Percentiles rank a stretch among this genome's conserved stretches.
Conservation (phyloP, 2,329 filamentous ascomycete genomes). For the Ophiocordyceps camponoti-floridani region DNA sequence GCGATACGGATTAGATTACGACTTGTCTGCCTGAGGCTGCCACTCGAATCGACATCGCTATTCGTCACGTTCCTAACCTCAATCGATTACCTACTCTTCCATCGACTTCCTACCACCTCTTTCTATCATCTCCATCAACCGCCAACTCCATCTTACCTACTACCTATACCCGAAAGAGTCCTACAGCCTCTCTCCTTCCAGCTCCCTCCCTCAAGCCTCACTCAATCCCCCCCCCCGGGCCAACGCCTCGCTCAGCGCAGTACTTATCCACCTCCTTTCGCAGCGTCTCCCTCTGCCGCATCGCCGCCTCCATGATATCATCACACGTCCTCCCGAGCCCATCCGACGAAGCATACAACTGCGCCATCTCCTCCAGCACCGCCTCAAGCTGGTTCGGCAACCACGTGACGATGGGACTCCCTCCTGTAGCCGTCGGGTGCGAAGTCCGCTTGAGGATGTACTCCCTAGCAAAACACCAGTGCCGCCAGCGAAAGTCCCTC, state of each 20-base stretch:
- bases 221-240: too few species aligned
- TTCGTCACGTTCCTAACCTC: too few species aligned
- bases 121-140: neutral
- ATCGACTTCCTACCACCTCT: neutral
- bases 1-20: too few species aligned
- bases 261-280: conserved; percentile 61
- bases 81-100: neutral
- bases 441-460: conserved; percentile 65
- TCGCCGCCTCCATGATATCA: conserved; percentile 50
- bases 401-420: conserved; percentile 72
- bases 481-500: conserved; percentile 65
- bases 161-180: too few species aligned
- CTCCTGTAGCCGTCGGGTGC: conserved; percentile 64
- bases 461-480: conserved; percentile 74
- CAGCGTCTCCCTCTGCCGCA: conserved; percentile 45
- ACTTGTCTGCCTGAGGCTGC: neutral
- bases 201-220: too few species aligned
- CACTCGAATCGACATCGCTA: too few species aligned
- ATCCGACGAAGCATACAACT: conserved; percentile 29
- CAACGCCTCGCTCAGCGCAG: conserved; percentile 44
- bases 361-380: conserved; percentile 52
- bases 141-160: too few species aligned
- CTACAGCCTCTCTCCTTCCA: too few species aligned
- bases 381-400: conserved; percentile 65
- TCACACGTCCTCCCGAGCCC: conserved; percentile 27